Conservation (phyloP, 2,329 filamentous ascomycete genomes). For the Herpotrichia juniperi region DNA sequence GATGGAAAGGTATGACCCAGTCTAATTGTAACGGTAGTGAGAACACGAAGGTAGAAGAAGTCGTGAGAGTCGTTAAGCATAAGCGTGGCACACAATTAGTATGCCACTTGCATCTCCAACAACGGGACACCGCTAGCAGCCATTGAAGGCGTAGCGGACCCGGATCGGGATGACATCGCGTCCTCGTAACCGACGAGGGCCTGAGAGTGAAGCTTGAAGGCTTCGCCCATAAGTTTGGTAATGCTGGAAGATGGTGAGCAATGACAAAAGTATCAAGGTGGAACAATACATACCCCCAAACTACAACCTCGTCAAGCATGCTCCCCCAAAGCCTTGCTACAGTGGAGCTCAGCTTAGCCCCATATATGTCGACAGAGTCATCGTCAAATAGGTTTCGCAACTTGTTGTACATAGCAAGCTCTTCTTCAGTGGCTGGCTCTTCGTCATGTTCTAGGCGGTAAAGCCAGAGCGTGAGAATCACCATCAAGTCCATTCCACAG, state of each 20-base stretch:
- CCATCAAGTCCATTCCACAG: conserved; percentile 95
- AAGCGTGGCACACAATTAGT: conserved; percentile 27
- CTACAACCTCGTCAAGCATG: conserved; percentile 97
- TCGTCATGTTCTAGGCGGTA: conserved; percentile 99
- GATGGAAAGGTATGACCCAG: conserved; percentile 35
- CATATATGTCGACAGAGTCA: conserved; percentile 82
- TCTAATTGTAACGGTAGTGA: conserved; percentile 35
- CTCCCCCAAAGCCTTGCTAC: conserved; percentile 96
- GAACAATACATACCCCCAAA: conserved; percentile 88
- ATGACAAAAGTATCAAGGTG: background rate
- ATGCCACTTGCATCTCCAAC: conserved; percentile 52
- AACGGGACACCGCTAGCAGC: conserved; percentile 48
- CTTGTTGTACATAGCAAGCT: conserved; percentile 90
- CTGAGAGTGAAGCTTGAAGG: conserved; percentile 95
- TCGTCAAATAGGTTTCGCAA: conserved; percentile 89
- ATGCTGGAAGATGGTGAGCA: conserved; percentile 67
- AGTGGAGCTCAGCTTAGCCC: conserved; percentile 87
- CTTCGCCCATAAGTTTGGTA: conserved; percentile 95
- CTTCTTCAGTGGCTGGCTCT: conserved; percentile 83
- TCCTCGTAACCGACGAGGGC: conserved; percentile 95
- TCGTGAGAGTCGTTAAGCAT: conserved; percentile 25
- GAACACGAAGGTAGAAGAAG: conserved; percentile 20
- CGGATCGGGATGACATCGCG: conserved; percentile 61
- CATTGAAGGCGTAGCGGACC: conserved; percentile 49
- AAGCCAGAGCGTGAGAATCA: conserved; percentile 96